Percentiles rank a stretch among this genome's conserved stretches.
Conservation (phyloP, 2,329 filamentous ascomycete species). For the Aureobasidium leucospermi region DNA sequence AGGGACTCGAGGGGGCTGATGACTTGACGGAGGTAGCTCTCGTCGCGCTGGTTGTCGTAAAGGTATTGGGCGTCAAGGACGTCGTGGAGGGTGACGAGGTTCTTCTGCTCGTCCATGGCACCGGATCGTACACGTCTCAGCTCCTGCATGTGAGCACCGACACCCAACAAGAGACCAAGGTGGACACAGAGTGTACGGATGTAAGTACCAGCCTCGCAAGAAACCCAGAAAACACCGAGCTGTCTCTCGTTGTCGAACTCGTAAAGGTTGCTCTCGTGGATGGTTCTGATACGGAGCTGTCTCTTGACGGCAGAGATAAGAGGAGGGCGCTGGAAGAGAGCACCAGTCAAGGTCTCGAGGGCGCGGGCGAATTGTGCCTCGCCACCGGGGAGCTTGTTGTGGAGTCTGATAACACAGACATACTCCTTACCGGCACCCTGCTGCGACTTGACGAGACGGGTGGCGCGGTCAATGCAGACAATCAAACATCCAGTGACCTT, state of each 20-base stretch:
- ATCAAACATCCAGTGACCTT: slow-evolving; percentile 96
- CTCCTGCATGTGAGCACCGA: slow-evolving; percentile 98
- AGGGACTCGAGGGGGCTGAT: slow-evolving; percentile 91
- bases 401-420: slow-evolving; percentile 87
- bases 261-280: slow-evolving; percentile 88
- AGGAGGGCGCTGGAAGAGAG: slow-evolving; percentile 92
- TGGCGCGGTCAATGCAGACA: slow-evolving; percentile 92
- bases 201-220: slow-evolving; percentile 97
- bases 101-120: slow-evolving; percentile 86
- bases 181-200: slow-evolving; percentile 98
- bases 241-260: slow-evolving; percentile 99
- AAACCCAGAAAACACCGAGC: slow-evolving; percentile 97
- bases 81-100: slow-evolving; percentile 89
- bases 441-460: slow-evolving; percentile 95
- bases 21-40: slow-evolving; percentile 83
- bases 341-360: slow-evolving; percentile 91
- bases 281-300: slow-evolving; percentile 94
- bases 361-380: slow-evolving; percentile 89
- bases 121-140: slow-evolving; percentile 86
- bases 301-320: slow-evolving; percentile 98
- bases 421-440: slow-evolving; percentile 99
- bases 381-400: slow-evolving; percentile 90
- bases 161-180: slow-evolving; percentile 67
- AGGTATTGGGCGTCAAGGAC: slow-evolving; percentile 94
- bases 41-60: slow-evolving; percentile 91